Evolutionary conservation across 2,329 filamentous ascomycete species (phyloP).

Genomic region (Xylaria sp.): DNA sequence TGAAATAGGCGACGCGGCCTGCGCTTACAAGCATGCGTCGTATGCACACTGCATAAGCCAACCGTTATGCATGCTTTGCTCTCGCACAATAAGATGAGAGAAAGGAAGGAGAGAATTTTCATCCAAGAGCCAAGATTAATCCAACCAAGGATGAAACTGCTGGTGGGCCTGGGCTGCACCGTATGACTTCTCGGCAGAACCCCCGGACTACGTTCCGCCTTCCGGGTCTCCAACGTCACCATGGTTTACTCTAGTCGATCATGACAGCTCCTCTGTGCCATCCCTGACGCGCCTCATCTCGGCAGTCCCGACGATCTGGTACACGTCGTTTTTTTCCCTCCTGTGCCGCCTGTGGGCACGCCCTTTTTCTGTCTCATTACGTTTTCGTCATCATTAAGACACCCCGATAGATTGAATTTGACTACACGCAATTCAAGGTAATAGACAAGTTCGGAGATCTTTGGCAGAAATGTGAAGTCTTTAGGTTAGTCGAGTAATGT

Average conservation of each 20-base stretch:
- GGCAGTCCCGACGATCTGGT: conserved; percentile 34
- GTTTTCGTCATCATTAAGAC: neutral
- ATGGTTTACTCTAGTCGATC: conserved; percentile 17
- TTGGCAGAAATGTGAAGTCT: neutral
- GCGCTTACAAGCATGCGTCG: neutral
- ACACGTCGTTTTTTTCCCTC: conserved; percentile 14
- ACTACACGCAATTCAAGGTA: neutral
- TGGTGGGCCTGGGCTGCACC: neutral
- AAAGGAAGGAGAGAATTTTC: conserved; percentile 1
- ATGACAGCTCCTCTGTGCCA: conserved; percentile 12
- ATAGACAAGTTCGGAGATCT: neutral
- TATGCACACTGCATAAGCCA: neutral
- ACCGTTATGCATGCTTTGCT: conserved; percentile 1
- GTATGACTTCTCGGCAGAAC: conserved; percentile 11
- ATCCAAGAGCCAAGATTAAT: neutral
- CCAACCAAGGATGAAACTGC: conserved; percentile 8
- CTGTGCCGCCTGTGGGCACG: neutral
- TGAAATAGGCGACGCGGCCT: conserved; percentile 4
- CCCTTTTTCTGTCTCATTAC: neutral
- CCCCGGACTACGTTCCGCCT: conserved; percentile 20
- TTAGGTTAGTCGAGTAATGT: neutral
- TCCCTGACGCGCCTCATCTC: conserved; percentile 32
- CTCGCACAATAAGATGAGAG: neutral
- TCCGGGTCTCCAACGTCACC: conserved; percentile 25
- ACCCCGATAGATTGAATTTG: neutral